Evolutionary conservation across 2,329 filamentous ascomycete species (phyloP).

Genomic region (Chaetomium strumarium): DNA sequence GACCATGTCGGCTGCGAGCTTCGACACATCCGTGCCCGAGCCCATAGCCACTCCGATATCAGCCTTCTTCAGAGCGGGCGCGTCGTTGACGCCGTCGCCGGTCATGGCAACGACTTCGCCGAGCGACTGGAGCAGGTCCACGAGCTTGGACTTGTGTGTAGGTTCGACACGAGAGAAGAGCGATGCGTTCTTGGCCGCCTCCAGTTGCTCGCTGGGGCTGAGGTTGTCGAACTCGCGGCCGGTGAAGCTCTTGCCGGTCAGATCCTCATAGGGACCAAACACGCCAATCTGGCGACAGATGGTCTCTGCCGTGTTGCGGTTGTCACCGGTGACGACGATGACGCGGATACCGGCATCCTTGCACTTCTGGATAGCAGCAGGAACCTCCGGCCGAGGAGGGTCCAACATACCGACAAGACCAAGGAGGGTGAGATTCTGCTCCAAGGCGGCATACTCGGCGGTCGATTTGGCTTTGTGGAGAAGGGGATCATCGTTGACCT

Average conservation of each 20-base stretch:
- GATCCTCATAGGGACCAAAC: constrained; percentile 74
- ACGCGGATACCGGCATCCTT: constrained; percentile 91
- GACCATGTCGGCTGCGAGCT: constrained; percentile 96
- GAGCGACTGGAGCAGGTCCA: constrained; percentile 87
- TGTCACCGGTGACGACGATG: constrained; percentile 97
- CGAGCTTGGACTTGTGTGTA: constrained; percentile 92
- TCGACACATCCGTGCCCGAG: constrained; percentile 93
- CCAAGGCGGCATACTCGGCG: constrained; percentile 75
- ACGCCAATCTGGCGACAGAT: constrained; percentile 97
- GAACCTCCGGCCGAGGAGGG: constrained; percentile 88
- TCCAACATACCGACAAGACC: constrained; percentile 96
- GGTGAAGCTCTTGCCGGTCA: constrained; percentile 89
- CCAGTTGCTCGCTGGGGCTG: constrained; percentile 69
- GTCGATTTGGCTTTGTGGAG: constrained; percentile 72
- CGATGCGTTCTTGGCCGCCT: constrained; percentile 78
- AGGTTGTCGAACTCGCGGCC: constrained; percentile 91
- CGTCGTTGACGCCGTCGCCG: constrained; percentile 97
- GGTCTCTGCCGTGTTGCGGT: constrained; percentile 93
- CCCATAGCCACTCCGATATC: constrained; percentile 99
- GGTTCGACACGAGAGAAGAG: constrained; percentile 96
- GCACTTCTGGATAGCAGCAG: constrained; percentile 79
- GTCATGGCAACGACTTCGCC: constrained; percentile 99
- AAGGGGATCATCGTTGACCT: constrained; percentile 65
- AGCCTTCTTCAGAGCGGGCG: constrained; percentile 94
- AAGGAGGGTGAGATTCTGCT: constrained; percentile 90